Base-by-base conservation (phyloP, 2,329 filamentous ascomycete species). In the Fusarium scirpi region DNA sequence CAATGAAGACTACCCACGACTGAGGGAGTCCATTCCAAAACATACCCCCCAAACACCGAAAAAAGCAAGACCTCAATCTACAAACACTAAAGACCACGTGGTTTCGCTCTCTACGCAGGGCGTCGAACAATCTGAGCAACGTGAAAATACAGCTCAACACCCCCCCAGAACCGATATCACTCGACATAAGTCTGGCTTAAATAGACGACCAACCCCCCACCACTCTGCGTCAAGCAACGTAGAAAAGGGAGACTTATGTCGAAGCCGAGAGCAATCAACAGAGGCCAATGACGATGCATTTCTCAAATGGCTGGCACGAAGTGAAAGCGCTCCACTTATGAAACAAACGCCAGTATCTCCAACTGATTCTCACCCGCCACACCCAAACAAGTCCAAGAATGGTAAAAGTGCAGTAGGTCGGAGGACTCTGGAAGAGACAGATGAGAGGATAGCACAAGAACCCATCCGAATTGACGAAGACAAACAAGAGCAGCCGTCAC, bases 231-330 rank as follows among this genome's bases (percentile, higher is more conserved):
- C 30, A 41, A 24, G 8, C 41, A 61, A 51, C 18, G 15, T 27
- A 22, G 47, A 43, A n/a, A 52, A 5, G n/a, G 18, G 18, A n/a
- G 6, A n/a, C 13, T 46, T 34, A 40, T 32, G 40, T 7, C 24
- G 13, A 61, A 43, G n/a, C 11, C 25, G 30, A 40, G 4, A 44
- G 48, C 38, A 55, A 10, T 10, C 25, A 13, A 20, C 38, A 22
- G 48, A 56, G 15, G 12, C 20, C 3, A 24, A 65, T 6, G 52
- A 71, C 1, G 52, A 71, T 8, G 68, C 68, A 45, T 70, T 70
- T 32, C 47, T 65, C 46, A 57, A 16, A 10, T 70, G 68, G 68
- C 24, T 71, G 57, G 43, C 49, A 44, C 44, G 52, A 40, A 52
- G 47, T n/a, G 68, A 71, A 27, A 25, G 15, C 11, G 4, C 22